phyloP scores from a whole-genome alignment of 2,329 filamentous ascomycete species.

The Eutypa lata region DNA sequence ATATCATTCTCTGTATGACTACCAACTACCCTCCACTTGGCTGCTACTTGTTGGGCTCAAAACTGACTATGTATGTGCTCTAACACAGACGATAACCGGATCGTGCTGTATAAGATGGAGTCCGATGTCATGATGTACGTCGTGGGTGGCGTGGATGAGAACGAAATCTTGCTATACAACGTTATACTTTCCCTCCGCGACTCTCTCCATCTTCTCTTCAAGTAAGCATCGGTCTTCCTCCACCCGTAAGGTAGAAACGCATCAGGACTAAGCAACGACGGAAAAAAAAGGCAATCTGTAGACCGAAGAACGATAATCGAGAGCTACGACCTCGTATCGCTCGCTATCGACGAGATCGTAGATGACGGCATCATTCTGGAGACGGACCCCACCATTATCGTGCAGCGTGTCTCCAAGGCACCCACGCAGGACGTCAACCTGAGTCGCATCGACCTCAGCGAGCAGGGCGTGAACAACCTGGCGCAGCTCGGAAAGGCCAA shows the following conservation, averaged over 20 bases:
- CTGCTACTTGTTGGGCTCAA: not conserved
- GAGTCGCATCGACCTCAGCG: conserved; percentile 91
- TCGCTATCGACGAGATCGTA: conserved; percentile 92
- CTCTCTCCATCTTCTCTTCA: conserved; percentile 85
- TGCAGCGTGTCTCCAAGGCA: conserved; percentile 87
- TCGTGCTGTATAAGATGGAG: conserved; percentile 97
- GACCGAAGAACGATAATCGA: conserved; percentile 98
- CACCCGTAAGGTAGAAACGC: not conserved
- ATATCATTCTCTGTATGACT: conserved; percentile 76
- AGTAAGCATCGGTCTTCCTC: conserved; percentile 53
- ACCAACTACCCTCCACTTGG: not conserved
- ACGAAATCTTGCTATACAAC: conserved; percentile 94
- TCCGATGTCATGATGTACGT: conserved; percentile 96
- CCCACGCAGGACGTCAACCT: conserved; percentile 88
- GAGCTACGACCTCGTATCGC: conserved; percentile 94
- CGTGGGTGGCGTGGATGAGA: conserved; percentile 87
- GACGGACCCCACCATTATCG: conserved; percentile 92
- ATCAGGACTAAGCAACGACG: not conserved
- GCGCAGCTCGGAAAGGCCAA: conserved; percentile 93
- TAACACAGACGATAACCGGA: conserved; percentile 71
- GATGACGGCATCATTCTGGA: conserved; percentile 96
- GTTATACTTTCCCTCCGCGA: conserved; percentile 89
- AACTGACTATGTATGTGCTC: not conserved
- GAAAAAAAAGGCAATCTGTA: conserved; percentile 70
- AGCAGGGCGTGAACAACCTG: conserved; percentile 91